Evolutionary conservation across 2,329 filamentous ascomycete species (phyloP).

Genomic region (Chaetomiaceae sp.): DNA sequence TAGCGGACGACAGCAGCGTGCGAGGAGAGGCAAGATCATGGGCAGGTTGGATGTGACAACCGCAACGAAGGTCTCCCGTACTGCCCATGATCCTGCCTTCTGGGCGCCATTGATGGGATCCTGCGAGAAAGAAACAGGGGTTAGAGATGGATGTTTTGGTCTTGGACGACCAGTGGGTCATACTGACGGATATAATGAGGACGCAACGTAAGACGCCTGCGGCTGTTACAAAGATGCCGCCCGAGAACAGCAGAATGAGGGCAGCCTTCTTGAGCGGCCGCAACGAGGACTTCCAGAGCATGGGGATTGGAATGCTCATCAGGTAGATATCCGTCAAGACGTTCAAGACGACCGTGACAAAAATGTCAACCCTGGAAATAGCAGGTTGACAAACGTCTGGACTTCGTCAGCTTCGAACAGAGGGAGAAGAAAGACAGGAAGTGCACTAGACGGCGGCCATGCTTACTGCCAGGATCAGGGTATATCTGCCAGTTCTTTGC

Average conservation of each 20-base stretch:
- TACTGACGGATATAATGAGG: conserved; percentile 39
- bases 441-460: too few species aligned
- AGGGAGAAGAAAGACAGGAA: conserved; percentile 32
- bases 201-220: conserved; percentile 50
- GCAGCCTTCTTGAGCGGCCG: conserved; percentile 46
- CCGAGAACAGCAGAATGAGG: conserved; percentile 50
- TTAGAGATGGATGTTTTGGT: neutral
- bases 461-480: conserved; percentile 39
- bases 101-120: conserved; percentile 35
- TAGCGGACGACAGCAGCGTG: conserved; percentile 34
- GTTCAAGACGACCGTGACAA: conserved; percentile 37
- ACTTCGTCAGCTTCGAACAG: conserved; percentile 36
- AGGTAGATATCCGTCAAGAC: conserved; percentile 38
- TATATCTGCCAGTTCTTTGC: conserved; percentile 39
- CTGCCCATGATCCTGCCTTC: conserved; percentile 37
- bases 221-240: conserved; percentile 51
- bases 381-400: conserved; percentile 40
- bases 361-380: conserved; percentile 34
- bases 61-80: conserved; percentile 37
- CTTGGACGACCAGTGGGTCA: neutral
- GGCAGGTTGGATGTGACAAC: conserved; percentile 37
- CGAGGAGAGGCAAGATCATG: conserved; percentile 39
- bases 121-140: conserved; percentile 8
- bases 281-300: conserved; percentile 50
- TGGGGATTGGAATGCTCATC: conserved; percentile 39